These are phyloP conservation scores for Theileria luwenshuni DNA, from an alignment of 169 alveolate genomes.

Conservation along the genomic window DNA sequence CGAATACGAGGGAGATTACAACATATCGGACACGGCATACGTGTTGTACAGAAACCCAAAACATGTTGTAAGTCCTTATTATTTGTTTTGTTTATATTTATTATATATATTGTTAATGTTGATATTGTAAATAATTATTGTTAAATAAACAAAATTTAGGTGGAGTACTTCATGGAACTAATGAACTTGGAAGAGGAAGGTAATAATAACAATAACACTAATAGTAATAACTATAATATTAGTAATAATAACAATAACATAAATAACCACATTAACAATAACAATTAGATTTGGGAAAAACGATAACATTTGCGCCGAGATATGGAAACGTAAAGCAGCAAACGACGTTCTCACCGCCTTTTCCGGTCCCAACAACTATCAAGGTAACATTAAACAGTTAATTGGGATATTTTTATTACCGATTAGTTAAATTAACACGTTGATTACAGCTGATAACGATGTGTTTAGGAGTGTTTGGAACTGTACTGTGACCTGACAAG, in stretches of 20 bases:
- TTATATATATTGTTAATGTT: too few species aligned
- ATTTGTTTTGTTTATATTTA: too few species aligned
- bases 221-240: too few species aligned
- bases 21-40: slow-evolving; percentile 74
- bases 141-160: slow-evolving; percentile 35
- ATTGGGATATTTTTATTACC: background rate
- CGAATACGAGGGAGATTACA: slow-evolving; percentile 33
- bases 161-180: slow-evolving; percentile 52
- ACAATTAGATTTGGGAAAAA: slow-evolving; percentile 52
- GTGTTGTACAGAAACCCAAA: slow-evolving; percentile 71
- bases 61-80: slow-evolving; percentile 23
- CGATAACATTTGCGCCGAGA: slow-evolving; percentile 70
- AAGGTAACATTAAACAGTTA: background rate
- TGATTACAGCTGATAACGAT: background rate
- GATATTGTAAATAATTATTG: background rate
- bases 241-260: too few species aligned
- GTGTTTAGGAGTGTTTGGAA: slow-evolving; percentile 69
- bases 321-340: slow-evolving; percentile 25
- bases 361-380: slow-evolving; percentile 50
- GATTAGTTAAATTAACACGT: background rate
- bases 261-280: background rate
- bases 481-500: slow-evolving; percentile 76
- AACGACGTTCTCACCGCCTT: slow-evolving; percentile 40
- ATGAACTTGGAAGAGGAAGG: slow-evolving; percentile 54
- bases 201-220: background rate